Percentiles rank a stretch among this genome's conserved stretches.
These are phyloP conservation scores for Reutealis trisperma DNA, from an alignment of 345 rosid species.

Conservation along the genomic window DNA sequence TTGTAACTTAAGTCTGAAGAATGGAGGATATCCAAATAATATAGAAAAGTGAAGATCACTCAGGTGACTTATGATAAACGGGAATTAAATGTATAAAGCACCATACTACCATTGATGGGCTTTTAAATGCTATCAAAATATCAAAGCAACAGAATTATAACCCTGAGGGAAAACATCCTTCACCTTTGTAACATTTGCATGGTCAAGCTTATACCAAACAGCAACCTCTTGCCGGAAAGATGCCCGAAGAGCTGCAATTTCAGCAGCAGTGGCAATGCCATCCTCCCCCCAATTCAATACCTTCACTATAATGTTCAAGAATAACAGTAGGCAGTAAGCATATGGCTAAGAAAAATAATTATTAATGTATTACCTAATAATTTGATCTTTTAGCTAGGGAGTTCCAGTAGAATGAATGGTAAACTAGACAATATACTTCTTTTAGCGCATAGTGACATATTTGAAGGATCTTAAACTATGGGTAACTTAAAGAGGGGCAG, in stretches of 20 bases:
- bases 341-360: neutral
- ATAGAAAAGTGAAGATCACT: neutral
- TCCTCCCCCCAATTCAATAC: conserved; percentile 41
- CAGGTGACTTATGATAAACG: neutral
- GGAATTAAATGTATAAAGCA: neutral
- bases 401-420: neutral
- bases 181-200: conserved; percentile 37
- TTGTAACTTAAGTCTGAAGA: neutral
- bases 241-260: conserved; percentile 36
- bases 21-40: neutral
- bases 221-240: conserved; percentile 40
- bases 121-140: neutral
- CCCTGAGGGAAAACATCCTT: neutral
- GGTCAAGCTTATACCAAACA: conserved; percentile 40
- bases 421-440: neutral
- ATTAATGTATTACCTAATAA: neutral
- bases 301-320: conserved; percentile 26
- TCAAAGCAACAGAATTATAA: neutral
- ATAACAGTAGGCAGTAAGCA: neutral
- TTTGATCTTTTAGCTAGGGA: neutral
- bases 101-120: neutral
- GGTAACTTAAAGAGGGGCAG: neutral
- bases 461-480: neutral
- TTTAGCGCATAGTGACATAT: neutral
- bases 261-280: conserved; percentile 36